Evolutionary conservation across 2,329 filamentous ascomycete genomes (phyloP).

Genomic region (Penicillium sp.): DNA sequence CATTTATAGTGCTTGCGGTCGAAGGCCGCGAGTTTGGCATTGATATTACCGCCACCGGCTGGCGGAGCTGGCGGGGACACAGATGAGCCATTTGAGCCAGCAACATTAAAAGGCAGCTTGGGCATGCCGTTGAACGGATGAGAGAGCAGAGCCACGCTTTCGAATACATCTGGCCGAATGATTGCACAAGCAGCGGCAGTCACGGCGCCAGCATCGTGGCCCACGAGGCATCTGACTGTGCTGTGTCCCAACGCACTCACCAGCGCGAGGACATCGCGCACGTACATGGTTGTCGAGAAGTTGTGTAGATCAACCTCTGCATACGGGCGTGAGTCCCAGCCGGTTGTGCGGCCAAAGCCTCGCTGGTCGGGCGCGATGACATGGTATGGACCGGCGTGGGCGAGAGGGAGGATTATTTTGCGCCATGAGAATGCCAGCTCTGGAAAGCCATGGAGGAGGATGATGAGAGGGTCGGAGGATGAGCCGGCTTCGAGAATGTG

Average conservation of each 20-base stretch:
- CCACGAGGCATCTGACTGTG: conserved; percentile 56
- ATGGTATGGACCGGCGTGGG: conserved; percentile 52
- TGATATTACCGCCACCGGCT: conserved; percentile 34
- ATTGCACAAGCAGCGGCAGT: conserved; percentile 57
- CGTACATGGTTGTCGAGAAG: conserved; percentile 56
- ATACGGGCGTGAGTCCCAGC: conserved; percentile 53
- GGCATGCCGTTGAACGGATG: conserved; percentile 59
- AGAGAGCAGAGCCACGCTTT: conserved; percentile 59
- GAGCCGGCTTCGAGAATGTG: conserved; percentile 58
- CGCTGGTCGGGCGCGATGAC: conserved; percentile 66
- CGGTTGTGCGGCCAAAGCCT: conserved; percentile 63
- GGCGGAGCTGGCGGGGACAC: neutral
- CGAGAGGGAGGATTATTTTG: conserved; percentile 57
- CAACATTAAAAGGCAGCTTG: conserved; percentile 46
- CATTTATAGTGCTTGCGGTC: conserved; percentile 66
- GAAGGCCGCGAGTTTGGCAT: conserved; percentile 52
- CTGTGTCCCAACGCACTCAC: conserved; percentile 59
- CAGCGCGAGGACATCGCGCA: conserved; percentile 60
- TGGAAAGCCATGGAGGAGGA: conserved; percentile 64
- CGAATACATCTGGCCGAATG: conserved; percentile 62
- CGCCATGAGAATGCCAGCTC: conserved; percentile 69
- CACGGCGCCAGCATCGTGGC: conserved; percentile 62
- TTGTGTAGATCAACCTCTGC: conserved; percentile 53
- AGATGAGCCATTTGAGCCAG: conserved; percentile 19
- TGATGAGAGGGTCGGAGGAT: conserved; percentile 49